Base-by-base conservation (phyloP, 768 basidiomycete genomes). In the Boletus tomentosulus region DNA sequence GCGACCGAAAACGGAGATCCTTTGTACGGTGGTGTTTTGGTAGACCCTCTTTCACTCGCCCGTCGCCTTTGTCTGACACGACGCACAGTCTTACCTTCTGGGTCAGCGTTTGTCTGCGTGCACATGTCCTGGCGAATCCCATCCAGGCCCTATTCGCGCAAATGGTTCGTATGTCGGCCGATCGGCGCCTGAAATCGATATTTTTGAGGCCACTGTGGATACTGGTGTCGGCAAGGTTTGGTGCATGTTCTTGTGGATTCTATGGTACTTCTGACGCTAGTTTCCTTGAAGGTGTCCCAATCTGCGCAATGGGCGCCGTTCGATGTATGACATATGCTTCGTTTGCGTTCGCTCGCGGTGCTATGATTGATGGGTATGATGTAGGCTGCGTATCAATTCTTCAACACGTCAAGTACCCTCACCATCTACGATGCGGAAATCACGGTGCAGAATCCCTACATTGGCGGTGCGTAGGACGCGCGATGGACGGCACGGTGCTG, bases 31-130 rank as follows among this genome's bases (percentile, higher is more conserved):
- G 59, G 48, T 35, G 68, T 61, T 33, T 58, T 69, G 55, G 68
- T 70, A 48, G 27, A 12, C 31, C 24, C 2, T 47, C 30, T 46
- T 28, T 69, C 10, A 1, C 25, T 57, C 16, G 5, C 2, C 4
- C 6, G 16, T 31, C 10, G 12, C 28, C 22, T 3, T 22, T 28
- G 46, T 43, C 55, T 64, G 1, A 64, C 50, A 28, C 31, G 15
- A 25, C 0, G 8, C 25, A 22, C 35, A 70, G 51, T 78, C 79
- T 5, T 84, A 71, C 62, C 76, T 84, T 19, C 76, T 74, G 0
- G 84, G 84, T 2, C 84, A 85, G 55, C 73, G 79, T 6, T 67
- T 85, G 3, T 79, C 78, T 11, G 72, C 76, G 1, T 85, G 85
- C 60, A 85, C 84, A 0, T 85, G 84, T 62, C 61, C 72, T 0